These are phyloP conservation scores for Pseudopithomyces maydicus DNA, from an alignment of 2,329 filamentous ascomycete species.

Conservation along the genomic window DNA sequence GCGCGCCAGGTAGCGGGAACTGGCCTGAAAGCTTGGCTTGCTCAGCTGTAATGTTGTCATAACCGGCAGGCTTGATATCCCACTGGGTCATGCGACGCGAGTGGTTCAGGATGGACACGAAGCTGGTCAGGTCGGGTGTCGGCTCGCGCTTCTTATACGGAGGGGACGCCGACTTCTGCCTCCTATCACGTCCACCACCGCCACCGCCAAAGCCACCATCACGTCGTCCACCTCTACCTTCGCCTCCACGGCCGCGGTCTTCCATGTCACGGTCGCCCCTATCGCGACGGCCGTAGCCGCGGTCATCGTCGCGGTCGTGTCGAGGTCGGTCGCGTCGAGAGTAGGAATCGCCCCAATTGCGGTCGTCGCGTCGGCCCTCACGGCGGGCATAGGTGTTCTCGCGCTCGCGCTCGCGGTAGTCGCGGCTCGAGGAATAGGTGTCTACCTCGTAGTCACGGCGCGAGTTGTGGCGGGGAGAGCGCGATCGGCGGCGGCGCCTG, in stretches of 20 bases:
- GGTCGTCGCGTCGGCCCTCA: slow-evolving; percentile 54
- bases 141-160: slow-evolving; percentile 89
- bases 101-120: slow-evolving; percentile 80
- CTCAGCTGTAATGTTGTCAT: slow-evolving; percentile 97
- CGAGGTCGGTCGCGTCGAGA: slow-evolving; percentile 41
- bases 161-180: slow-evolving; percentile 76
- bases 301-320: slow-evolving; percentile 41
- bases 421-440: slow-evolving; percentile 89
- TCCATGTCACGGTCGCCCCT: slow-evolving; percentile 56
- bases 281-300: slow-evolving; percentile 36
- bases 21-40: slow-evolving; percentile 98
- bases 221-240: slow-evolving; percentile 33
- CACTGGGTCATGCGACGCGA: slow-evolving; percentile 96
- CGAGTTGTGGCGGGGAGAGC: slow-evolving; percentile 78
- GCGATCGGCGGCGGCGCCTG: slow-evolving; percentile 71
- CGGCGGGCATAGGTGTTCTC: slow-evolving; percentile 86
- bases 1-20: slow-evolving; percentile 96
- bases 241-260: slow-evolving; percentile 51
- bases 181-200: slow-evolving; percentile 56
- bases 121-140: slow-evolving; percentile 89
- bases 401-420: slow-evolving; percentile 89
- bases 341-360: slow-evolving; percentile 65
- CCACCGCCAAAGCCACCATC: slow-evolving; percentile 33
- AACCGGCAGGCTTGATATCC: slow-evolving; percentile 98
- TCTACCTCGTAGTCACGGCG: slow-evolving; percentile 77